Evolutionary conservation across 805 yeast genomes (phyloP), one percentile per base, ranked within the genome.

Genomic region (Starmerella gropengiesseri): DNA sequence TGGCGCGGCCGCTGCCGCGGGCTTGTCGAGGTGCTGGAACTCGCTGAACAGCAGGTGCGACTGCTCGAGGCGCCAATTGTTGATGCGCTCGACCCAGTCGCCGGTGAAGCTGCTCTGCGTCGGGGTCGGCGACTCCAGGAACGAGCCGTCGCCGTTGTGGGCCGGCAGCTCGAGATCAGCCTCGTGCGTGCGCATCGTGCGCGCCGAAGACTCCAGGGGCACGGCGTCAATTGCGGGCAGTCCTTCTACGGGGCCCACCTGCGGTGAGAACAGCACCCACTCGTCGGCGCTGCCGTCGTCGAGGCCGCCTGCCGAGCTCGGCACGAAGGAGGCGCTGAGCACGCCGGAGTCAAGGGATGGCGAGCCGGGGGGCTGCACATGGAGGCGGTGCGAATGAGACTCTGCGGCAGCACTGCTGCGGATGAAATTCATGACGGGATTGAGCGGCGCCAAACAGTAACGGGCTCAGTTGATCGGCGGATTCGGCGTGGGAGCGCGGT

Each of bases 61-160:
- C 51, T 65, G 69, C 44, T 61, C 65, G 17, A 64, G 47, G 19
- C 69, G 47, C 69, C 69, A 65, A 16, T 62, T 62, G 48, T 64
- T 62, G 31, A 65, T 56, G 14, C 69, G 57, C 17, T 61, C 65
- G 30, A 57, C 49, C 28, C 60, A 35, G 20, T 64, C 65, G 14
- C 45, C 38, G 21, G 40, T 27, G 20, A 17, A 17, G 34, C 31
- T 25, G 36, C 22, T 23, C 3, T 31, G 17, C 9, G 19, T 12
- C 5, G 36, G 36, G 13, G 42, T 22, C 45, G 27, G 44, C 21
- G 37, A 23, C 29, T 34, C 37, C 21, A 34, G 17, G 13, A 61
- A 60, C 40, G 60, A 47, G 25, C 65, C 65, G 29, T 48, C 48
- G 39, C 65, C 65, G 38, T 59, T 55, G 51, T 62, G 66, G 20